Percentiles rank a stretch among this genome's conserved stretches.
Evolutionary conservation across 139 green algal species (phyloP).

Genomic region (Tetraselmis chui): DNA sequence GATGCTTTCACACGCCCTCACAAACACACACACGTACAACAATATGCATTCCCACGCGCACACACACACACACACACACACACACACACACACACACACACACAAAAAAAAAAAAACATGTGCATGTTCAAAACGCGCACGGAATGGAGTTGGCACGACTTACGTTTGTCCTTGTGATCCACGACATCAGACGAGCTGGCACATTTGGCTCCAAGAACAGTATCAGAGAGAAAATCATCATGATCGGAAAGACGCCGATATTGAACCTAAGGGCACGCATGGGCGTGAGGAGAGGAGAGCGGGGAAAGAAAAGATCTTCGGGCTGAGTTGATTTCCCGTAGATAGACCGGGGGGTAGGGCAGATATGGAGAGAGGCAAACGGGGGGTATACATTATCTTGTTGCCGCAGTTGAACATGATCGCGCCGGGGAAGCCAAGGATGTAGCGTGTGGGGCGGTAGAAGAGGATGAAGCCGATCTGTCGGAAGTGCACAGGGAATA

Average conservation of each 20-base stretch:
- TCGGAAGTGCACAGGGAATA: no score
- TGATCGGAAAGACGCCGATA: background rate
- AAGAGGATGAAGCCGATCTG: background rate
- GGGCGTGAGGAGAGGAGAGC: background rate
- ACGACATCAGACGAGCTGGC: background rate
- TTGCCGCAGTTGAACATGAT: background rate
- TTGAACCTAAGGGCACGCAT: background rate
- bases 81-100: no score
- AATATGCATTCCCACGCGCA: no score
- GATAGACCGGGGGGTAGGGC: no score
- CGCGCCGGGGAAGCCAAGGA: background rate
- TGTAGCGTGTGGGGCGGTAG: background rate
- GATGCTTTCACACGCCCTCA: no score
- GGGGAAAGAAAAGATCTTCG: no score
- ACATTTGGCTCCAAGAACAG: background rate
- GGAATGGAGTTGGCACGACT: no score
- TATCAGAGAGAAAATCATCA: background rate
- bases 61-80: no score
- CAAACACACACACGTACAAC: no score
- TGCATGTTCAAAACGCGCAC: no score
- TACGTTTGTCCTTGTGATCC: background rate
- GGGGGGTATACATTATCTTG: background rate
- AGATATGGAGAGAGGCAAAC: background rate
- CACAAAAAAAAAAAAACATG: no score
- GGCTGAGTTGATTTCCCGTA: no score